Evolutionary conservation across 2,329 filamentous ascomycete genomes (phyloP).

Genomic region (Xylariaceae sp.): DNA sequence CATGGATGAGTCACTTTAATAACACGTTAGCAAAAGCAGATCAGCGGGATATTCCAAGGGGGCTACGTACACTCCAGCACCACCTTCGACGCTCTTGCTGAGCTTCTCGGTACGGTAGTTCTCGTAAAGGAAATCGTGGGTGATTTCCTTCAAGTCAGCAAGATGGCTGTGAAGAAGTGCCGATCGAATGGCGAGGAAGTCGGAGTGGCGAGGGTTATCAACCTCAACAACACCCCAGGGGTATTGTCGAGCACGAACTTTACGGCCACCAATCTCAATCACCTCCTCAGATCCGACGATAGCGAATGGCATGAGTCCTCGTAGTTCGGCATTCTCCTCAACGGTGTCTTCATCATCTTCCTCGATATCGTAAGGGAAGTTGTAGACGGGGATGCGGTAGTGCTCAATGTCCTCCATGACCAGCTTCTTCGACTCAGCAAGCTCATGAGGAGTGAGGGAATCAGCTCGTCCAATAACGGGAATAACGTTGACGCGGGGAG

Average conservation of each 20-base stretch:
- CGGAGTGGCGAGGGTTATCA: constrained; percentile 96
- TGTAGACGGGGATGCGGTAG: constrained; percentile 99
- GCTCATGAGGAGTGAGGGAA: constrained; percentile 89
- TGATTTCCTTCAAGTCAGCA: constrained; percentile 98
- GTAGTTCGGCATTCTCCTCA: constrained; percentile 96
- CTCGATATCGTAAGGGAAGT: constrained; percentile 99
- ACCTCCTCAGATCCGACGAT: constrained; percentile 97
- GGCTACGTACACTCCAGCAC: constrained; percentile 71
- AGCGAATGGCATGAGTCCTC: constrained; percentile 96
- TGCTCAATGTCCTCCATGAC: constrained; percentile 99
- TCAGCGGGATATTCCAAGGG: neutral
- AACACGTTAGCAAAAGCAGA: constrained; percentile 28
- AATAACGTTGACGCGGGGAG: constrained; percentile 96
- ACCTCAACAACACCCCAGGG: constrained; percentile 99
- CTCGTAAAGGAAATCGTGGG: constrained; percentile 98
- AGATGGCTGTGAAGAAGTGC: constrained; percentile 96
- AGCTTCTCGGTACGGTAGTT: constrained; percentile 99
- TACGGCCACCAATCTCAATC: constrained; percentile 86
- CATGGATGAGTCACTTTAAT: constrained; percentile 72
- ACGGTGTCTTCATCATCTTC: constrained; percentile 99
- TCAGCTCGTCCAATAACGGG: constrained; percentile 98
- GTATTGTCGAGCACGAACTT: constrained; percentile 92
- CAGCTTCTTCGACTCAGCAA: constrained; percentile 98
- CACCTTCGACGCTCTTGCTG: constrained; percentile 96
- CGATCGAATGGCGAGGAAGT: constrained; percentile 95